These are phyloP conservation scores for Linnemannia schmuckeri DNA, from an alignment of 192 early-diverging fungal species.

Conservation along the genomic window DNA sequence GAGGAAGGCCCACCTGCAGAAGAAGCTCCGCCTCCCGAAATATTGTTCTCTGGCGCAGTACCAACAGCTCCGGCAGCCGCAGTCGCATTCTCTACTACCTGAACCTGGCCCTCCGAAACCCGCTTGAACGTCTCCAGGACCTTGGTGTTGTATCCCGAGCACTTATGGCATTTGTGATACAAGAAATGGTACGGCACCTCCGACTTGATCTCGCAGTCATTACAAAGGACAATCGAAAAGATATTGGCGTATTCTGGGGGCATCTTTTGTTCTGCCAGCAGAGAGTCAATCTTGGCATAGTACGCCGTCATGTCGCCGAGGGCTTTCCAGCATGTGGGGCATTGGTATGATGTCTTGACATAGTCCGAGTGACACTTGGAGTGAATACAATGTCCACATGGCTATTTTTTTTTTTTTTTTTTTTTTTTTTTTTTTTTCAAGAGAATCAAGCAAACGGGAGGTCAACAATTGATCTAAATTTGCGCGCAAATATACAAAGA, in stretches of 20 bases:
- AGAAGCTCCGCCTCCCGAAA: slow-evolving; percentile 16
- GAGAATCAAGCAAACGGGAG: not conserved
- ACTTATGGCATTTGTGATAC: slow-evolving; percentile 95
- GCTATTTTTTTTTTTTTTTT: no score
- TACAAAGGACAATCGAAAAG: slow-evolving; percentile 85
- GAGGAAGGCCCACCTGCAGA: slow-evolving; percentile 1
- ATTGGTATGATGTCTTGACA: slow-evolving; percentile 92
- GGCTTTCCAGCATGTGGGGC: slow-evolving; percentile 94
- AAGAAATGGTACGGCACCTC: slow-evolving; percentile 92
- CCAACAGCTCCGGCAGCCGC: slow-evolving; percentile 1
- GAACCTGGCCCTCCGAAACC: not conserved
- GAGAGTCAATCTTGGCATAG: slow-evolving; percentile 85
- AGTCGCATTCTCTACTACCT: slow-evolving; percentile 23
- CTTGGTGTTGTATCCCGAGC: slow-evolving; percentile 91
- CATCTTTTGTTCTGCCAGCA: slow-evolving; percentile 85
- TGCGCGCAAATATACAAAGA: not conserved
- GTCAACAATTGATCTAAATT: not conserved
- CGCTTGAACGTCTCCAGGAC: slow-evolving; percentile 71
- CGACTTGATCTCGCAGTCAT: slow-evolving; percentile 92
- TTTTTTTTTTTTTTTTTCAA: no score
- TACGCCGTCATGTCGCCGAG: slow-evolving; percentile 85
- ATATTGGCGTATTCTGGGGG: slow-evolving; percentile 86
- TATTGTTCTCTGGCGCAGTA: slow-evolving; percentile 29
- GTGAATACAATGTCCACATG: slow-evolving; percentile 95
- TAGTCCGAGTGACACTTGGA: slow-evolving; percentile 84